Conservation (phyloP, 176 grass and related monocot species). For the Poa pratensis region DNA sequence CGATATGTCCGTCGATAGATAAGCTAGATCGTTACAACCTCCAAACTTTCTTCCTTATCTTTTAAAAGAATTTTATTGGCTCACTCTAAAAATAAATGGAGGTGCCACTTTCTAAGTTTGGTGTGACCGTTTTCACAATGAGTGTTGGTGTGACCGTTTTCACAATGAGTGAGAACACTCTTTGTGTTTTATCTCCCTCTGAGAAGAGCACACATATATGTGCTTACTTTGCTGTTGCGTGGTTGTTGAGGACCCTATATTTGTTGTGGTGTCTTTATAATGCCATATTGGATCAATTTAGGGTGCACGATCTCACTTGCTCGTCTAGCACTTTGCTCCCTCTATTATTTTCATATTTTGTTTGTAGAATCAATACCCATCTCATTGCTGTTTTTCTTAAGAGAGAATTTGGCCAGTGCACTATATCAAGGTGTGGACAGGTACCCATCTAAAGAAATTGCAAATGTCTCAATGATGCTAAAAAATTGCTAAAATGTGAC, state of each 20-base stretch:
- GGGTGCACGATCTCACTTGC: neutral
- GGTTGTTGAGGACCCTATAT: neutral
- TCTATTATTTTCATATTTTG: neutral
- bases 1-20: neutral
- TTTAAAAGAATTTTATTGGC: neutral
- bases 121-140: neutral
- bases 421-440: neutral
- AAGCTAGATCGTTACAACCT: neutral
- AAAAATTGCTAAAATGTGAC: neutral
- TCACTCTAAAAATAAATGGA: neutral
- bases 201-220: neutral
- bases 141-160: neutral
- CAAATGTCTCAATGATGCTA: neutral
- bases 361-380: neutral
- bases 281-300: too few species aligned
- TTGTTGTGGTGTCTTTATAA: neutral
- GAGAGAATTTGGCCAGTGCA: neutral
- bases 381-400: neutral
- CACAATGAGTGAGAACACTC: neutral
- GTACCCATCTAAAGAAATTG: neutral
- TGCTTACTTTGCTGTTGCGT: neutral
- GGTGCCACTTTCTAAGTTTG: neutral
- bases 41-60: neutral
- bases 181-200: neutral
- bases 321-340: neutral